Percentiles rank a stretch among this genome's conserved stretches.
Evolutionary conservation across 306 rosid species (phyloP).

Genomic region (Senna siamea): DNA sequence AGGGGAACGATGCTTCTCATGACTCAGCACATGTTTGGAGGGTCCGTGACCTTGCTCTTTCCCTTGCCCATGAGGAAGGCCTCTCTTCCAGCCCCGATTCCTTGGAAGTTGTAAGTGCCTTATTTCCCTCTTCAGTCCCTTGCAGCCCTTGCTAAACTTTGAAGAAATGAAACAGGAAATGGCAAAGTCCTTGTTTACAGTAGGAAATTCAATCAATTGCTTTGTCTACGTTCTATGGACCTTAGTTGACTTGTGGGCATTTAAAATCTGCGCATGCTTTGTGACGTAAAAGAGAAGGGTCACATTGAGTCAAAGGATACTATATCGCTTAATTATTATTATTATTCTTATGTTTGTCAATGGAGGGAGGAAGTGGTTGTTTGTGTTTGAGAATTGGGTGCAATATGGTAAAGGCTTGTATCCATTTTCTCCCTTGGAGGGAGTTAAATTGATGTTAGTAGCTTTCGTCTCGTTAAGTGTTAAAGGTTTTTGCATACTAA

Average conservation of each 20-base stretch:
- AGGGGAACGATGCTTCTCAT: conserved; percentile 85
- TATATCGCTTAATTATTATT: not conserved
- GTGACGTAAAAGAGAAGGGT: no score
- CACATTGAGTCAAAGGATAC: no score
- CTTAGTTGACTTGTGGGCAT: not conserved
- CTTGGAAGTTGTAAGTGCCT: conserved; percentile 65
- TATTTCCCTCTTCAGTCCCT: not conserved
- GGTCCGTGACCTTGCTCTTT: conserved; percentile 84
- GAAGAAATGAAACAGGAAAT: not conserved
- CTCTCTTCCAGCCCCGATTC: conserved; percentile 67
- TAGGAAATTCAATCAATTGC: not conserved
- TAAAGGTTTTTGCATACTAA: no score
- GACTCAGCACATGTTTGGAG: conserved; percentile 85
- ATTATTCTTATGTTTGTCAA: not conserved
- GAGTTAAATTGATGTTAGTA: no score
- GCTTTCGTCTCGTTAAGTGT: no score
- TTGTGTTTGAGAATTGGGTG: not conserved
- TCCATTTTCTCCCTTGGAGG: not conserved
- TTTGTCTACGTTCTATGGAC: not conserved
- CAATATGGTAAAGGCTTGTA: not conserved
- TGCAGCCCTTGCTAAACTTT: not conserved
- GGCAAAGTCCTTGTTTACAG: not conserved
- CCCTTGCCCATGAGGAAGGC: conserved; percentile 78
- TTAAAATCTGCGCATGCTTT: no score
- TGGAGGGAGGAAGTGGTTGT: not conserved